Conservation (phyloP, 2,329 filamentous ascomycete genomes). For the Pseudogymnoascus sp. region DNA sequence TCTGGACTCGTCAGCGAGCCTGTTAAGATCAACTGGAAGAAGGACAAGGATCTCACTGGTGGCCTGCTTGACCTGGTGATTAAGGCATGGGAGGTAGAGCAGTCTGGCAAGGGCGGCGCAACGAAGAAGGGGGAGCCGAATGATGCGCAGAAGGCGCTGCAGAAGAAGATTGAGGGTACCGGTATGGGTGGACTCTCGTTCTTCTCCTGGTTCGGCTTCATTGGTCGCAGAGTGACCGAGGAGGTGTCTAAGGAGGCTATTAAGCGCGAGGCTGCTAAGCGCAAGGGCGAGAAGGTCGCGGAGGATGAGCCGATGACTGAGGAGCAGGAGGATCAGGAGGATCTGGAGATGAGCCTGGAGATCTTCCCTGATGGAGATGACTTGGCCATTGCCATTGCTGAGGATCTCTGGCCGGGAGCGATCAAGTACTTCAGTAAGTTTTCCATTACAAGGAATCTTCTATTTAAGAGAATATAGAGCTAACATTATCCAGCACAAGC, state of each 20-base stretch:
- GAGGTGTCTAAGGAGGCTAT: constrained; percentile 59
- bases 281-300: constrained; percentile 34
- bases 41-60: constrained; percentile 71
- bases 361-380: constrained; percentile 85
- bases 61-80: constrained; percentile 69
- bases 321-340: constrained; percentile 41
- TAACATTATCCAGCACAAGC: constrained; percentile 48
- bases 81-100: constrained; percentile 57
- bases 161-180: constrained; percentile 46
- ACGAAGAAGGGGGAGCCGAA: constrained; percentile 27
- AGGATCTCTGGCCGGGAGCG: constrained; percentile 82
- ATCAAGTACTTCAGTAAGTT: constrained; percentile 84
- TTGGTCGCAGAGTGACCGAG: constrained; percentile 57
- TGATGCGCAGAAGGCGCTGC: constrained; percentile 42
- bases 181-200: constrained; percentile 64
- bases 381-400: constrained; percentile 68
- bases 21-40: constrained; percentile 81
- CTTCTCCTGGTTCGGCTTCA: constrained; percentile 84
- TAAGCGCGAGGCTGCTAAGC: constrained; percentile 51
- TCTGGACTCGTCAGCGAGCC: constrained; percentile 78
- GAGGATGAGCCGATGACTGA: constrained; percentile 34
- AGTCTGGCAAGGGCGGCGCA: constrained; percentile 30
- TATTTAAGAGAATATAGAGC: neutral
- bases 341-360: constrained; percentile 62
- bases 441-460: constrained; percentile 29